These are phyloP conservation scores for Ophiocordyceps unilateralis DNA, from an alignment of 2,329 filamentous ascomycete species.

Conservation along the genomic window DNA sequence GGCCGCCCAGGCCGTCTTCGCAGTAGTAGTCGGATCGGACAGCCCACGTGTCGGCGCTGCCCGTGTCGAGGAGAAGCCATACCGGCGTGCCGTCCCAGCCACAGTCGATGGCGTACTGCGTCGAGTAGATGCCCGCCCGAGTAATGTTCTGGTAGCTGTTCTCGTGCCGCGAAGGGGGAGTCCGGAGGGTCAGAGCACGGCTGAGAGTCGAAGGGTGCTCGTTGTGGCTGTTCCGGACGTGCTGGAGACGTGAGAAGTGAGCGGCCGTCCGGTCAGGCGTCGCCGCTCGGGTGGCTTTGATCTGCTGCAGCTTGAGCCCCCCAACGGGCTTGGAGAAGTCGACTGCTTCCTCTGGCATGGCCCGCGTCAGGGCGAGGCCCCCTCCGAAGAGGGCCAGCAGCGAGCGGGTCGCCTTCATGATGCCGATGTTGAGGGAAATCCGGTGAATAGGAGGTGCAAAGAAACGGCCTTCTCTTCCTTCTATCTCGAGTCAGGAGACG, in stretches of 20 bases:
- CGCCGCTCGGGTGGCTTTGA: conserved; percentile 11
- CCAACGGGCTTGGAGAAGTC: conserved; percentile 19
- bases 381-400: background rate
- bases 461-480: too few relatives aligned
- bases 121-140: conserved; percentile 19
- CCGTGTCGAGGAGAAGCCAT: conserved; percentile 30
- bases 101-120: conserved; percentile 24
- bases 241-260: conserved; percentile 16
- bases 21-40: conserved; percentile 24
- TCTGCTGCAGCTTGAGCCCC: conserved; percentile 19
- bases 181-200: conserved; percentile 5
- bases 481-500: too few relatives aligned
- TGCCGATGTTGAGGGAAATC: background rate
- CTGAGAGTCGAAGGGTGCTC: conserved; percentile 12
- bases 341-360: conserved; percentile 8
- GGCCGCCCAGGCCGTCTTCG: conserved; percentile 16
- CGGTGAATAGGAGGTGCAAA: too few relatives aligned
- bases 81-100: conserved; percentile 19
- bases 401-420: background rate
- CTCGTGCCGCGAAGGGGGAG: conserved; percentile 5
- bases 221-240: conserved; percentile 8
- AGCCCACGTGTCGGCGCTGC: conserved; percentile 34
- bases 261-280: conserved; percentile 11
- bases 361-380: background rate
- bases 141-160: conserved; percentile 19